phyloP scores from a whole-genome alignment of 148 eudicot species.

The Vaccinium myrtillus region DNA sequence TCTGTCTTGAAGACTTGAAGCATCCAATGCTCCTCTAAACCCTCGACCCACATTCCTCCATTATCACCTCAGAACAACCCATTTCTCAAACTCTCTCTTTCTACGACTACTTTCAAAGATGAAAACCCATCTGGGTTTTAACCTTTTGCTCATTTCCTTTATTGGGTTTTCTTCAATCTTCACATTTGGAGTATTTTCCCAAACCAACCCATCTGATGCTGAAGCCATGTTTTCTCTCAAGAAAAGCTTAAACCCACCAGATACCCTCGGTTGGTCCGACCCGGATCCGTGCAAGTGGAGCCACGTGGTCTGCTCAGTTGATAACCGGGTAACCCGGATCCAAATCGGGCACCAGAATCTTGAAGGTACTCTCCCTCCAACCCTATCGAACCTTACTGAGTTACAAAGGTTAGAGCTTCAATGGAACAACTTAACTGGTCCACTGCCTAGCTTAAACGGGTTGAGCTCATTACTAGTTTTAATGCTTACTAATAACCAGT shows the following conservation, averaged over 20 bases:
- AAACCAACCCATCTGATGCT: constrained; percentile 39
- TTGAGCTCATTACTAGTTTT: constrained; percentile 61
- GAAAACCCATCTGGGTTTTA: constrained; percentile 29
- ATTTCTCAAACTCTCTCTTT: neutral
- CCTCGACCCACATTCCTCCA: neutral
- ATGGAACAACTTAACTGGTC: constrained; percentile 77
- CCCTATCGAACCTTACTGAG: constrained; percentile 43
- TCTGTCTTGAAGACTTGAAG: neutral
- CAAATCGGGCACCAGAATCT: constrained; percentile 83
- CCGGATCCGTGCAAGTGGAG: constrained; percentile 87
- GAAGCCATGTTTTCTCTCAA: constrained; percentile 69
- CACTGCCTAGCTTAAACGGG: constrained; percentile 63
- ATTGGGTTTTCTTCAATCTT: constrained; percentile 26
- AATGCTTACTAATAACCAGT: constrained; percentile 68
- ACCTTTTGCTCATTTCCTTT: constrained; percentile 29
- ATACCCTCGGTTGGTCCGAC: constrained; percentile 61
- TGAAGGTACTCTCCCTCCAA: constrained; percentile 70
- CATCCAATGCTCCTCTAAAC: constrained; percentile 12
- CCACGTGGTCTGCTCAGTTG: constrained; percentile 55
- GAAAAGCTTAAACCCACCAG: constrained; percentile 51
- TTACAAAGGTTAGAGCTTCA: constrained; percentile 82
- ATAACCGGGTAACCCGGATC: constrained; percentile 71
- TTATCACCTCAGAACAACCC: neutral
- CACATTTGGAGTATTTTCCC: constrained; percentile 23
- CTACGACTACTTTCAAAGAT: constrained; percentile 13